Percentiles rank a stretch among this genome's conserved stretches.
These are phyloP conservation scores for Fusarium euwallaceae DNA, from an alignment of 2,329 filamentous ascomycete genomes.

Conservation along the genomic window DNA sequence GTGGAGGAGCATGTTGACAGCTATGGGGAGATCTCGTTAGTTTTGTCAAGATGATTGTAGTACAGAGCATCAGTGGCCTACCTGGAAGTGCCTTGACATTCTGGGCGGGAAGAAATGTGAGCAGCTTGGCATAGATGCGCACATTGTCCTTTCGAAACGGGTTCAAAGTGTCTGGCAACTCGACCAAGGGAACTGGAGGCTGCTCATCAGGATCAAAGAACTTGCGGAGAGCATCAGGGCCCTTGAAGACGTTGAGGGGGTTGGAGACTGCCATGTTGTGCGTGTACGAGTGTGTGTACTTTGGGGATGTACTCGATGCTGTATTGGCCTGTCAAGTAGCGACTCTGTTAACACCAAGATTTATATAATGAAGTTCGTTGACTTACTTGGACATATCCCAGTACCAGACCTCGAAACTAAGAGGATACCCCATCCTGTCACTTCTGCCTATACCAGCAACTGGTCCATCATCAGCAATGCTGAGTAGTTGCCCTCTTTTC, in stretches of 20 bases:
- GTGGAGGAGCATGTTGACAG: slow-evolving; percentile 6
- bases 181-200: slow-evolving; percentile 1
- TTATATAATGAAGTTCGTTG: neutral
- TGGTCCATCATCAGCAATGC: neutral
- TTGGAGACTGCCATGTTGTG: neutral
- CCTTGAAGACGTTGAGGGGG: slow-evolving; percentile 3
- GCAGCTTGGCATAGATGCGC: neutral
- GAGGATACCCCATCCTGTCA: neutral
- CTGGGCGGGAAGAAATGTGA: slow-evolving; percentile 2
- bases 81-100: slow-evolving; percentile 7
- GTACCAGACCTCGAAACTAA: neutral
- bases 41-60: neutral
- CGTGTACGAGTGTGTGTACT: neutral
- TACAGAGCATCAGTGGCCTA: neutral
- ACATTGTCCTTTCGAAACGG: slow-evolving; percentile 3
- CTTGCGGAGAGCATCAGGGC: neutral
- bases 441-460: neutral
- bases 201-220: slow-evolving; percentile 4
- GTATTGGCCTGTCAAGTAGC: neutral
- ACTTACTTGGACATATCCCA: neutral
- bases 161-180: neutral
- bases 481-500: neutral
- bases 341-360: neutral
- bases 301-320: neutral
- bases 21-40: neutral